phyloP scores from a whole-genome alignment of 2,329 filamentous ascomycete species.

The Pseudogymnoascus sp. region DNA sequence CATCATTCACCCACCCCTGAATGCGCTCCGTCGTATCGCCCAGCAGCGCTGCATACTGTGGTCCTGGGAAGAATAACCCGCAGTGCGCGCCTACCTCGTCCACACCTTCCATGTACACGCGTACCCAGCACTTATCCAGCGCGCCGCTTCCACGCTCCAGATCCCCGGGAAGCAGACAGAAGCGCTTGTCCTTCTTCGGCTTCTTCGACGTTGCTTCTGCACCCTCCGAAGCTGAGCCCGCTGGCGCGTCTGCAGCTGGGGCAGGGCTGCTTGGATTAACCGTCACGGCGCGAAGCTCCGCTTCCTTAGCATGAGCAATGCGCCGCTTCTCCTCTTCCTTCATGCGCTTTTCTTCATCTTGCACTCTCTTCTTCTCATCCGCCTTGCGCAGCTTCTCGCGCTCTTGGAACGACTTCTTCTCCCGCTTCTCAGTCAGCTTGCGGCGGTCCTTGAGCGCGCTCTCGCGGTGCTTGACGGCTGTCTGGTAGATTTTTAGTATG shows the following conservation, averaged over 20 bases:
- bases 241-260: neutral
- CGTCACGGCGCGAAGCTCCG: neutral
- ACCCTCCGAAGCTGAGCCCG: neutral
- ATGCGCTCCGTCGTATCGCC: conserved; percentile 63
- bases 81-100: conserved; percentile 84
- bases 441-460: conserved; percentile 55
- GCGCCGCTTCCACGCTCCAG: conserved; percentile 41
- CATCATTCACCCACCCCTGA: conserved; percentile 61
- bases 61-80: conserved; percentile 65
- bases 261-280: neutral
- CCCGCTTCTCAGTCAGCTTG: conserved; percentile 49
- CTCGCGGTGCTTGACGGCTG: conserved; percentile 57
- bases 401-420: conserved; percentile 33
- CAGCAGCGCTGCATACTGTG: conserved; percentile 70
- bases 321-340: conserved; percentile 24
- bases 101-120: conserved; percentile 71
- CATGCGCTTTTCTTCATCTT: conserved; percentile 22
- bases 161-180: conserved; percentile 64
- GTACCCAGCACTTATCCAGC: conserved; percentile 65
- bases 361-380: conserved; percentile 25
- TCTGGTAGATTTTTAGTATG: conserved; percentile 55
- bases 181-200: conserved; percentile 45
- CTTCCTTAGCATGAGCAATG: neutral
- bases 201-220: conserved; percentile 15
- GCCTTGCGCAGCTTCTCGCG: conserved; percentile 30